These are phyloP conservation scores for Colletotrichum navitas DNA, from an alignment of 2,329 filamentous ascomycete species.

Conservation along the genomic window DNA sequence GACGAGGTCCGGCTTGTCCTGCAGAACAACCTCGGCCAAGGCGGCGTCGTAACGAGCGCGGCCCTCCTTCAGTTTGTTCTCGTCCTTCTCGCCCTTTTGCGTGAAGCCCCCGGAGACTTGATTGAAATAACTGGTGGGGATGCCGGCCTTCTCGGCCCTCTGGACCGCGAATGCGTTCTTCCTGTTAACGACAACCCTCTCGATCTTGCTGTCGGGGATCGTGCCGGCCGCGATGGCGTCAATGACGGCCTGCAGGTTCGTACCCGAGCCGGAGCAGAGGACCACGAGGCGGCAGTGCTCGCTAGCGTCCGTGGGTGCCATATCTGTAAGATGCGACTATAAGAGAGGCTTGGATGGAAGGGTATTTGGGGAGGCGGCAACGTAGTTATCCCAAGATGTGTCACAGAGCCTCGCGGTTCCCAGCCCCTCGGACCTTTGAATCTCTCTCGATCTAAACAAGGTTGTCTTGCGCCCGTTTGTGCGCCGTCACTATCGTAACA, in stretches of 20 bases:
- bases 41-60: conserved; percentile 81
- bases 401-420: neutral
- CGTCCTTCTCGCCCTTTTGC: conserved; percentile 70
- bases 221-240: conserved; percentile 57
- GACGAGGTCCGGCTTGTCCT: conserved; percentile 77
- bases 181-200: conserved; percentile 62
- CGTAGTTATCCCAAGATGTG: conserved; percentile 1
- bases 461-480: neutral
- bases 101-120: conserved; percentile 78
- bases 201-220: conserved; percentile 59
- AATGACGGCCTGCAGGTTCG: conserved; percentile 82
- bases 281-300: conserved; percentile 68
- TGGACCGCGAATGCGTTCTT: conserved; percentile 58
- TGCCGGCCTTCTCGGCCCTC: conserved; percentile 64
- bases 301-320: conserved; percentile 14
- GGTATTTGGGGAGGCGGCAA: neutral
- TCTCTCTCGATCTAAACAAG: neutral
- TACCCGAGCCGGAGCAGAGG: conserved; percentile 80
- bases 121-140: conserved; percentile 86
- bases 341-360: neutral
- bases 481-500: conserved; percentile 7
- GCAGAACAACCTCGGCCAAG: conserved; percentile 75
- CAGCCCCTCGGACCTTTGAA: neutral
- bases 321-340: neutral
- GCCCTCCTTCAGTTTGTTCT: conserved; percentile 64